Base-by-base conservation (phyloP, 768 basidiomycete species). In the Phaffia australis region DNA sequence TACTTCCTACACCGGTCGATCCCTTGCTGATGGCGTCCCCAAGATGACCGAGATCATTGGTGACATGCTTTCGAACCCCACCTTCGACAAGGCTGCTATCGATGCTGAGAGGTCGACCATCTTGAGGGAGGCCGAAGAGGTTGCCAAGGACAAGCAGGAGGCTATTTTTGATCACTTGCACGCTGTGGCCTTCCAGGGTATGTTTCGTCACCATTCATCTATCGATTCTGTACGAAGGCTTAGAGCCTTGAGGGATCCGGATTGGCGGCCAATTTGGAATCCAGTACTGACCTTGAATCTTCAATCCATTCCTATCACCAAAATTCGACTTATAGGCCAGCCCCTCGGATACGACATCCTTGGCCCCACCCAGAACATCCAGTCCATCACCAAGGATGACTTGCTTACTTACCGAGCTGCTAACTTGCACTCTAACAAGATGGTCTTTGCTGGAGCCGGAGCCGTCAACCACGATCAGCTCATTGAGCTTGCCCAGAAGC, bases 101-200 rank as follows among this genome's bases (percentile, higher is more conserved):
- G 95, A 98, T 79, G 81, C 93, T 70, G 95, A 98, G 80, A 84
- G 93, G 54, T 91, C 93, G 76, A 93, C 98, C 51, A 98, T 98
- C 71, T 78, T 98, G 64, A 82, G 95, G 70, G 95, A 99, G 77
- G 93, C 95, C 79, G 89, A 97, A 80, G 95, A 98, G 80, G 95
- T 98, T 35, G 92, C 95, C 79, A 98, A 98, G 80, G 92, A 95
- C 81, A 78, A 88, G 60, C 93, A 97, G 80, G 95, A 98, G 77
- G 93, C 98, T 73, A 90, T 98, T 11, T 98, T 99, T 73, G 95
- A 98, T 79, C 95, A 99, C 76, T 79, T 99, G 67, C 95, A 99
- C 77, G 81, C 94, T 55, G 85, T 97, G 70, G 95, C 95, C 63
- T 99, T 92, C 84, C 89, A 93, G 79, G 85, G 93, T 93, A 75